Conservation (phyloP, 2,329 filamentous ascomycete species). For the Dactylella cylindrospora region DNA sequence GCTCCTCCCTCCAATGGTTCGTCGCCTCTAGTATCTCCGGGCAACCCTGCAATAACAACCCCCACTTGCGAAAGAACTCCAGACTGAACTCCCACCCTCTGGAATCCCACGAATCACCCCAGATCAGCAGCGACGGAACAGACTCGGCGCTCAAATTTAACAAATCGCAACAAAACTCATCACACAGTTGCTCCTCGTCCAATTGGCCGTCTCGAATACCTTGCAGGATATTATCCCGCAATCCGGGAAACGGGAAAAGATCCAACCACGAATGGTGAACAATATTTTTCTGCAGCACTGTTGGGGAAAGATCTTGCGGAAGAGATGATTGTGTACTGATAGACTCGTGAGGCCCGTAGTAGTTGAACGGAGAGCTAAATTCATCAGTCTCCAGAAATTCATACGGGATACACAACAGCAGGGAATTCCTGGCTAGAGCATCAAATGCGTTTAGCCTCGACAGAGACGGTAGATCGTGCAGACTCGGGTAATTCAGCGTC, state of each 20-base stretch:
- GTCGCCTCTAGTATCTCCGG: conserved; percentile 1
- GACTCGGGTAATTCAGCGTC: background rate
- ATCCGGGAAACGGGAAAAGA: background rate
- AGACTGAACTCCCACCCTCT: conserved; percentile 2
- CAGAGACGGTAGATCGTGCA: conserved; percentile 4
- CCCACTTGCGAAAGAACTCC: conserved; percentile 1
- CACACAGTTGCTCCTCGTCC: conserved; percentile 7
- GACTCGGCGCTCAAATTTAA: background rate
- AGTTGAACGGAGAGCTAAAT: conserved; percentile 4
- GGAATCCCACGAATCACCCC: conserved; percentile 1
- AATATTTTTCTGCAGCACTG: background rate
- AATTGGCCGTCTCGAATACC: background rate
- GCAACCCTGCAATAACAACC: conserved; percentile 4
- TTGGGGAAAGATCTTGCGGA: background rate
- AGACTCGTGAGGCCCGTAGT: conserved; percentile 2
- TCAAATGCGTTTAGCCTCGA: conserved; percentile 4
- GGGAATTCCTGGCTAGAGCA: background rate
- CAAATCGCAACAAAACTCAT: background rate
- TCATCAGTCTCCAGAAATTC: background rate
- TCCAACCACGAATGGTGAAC: conserved; percentile 13
- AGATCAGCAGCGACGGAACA: conserved; percentile 3
- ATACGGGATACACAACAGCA: conserved; percentile 1
- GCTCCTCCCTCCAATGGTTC: conserved; percentile 7
- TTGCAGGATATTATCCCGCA: conserved; percentile 2
- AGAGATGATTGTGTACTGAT: background rate